Evolutionary conservation across 148 eudicot species (phyloP), one percentile per base, ranked within the genome.

Genomic region (Vaccinium corymbosum): DNA sequence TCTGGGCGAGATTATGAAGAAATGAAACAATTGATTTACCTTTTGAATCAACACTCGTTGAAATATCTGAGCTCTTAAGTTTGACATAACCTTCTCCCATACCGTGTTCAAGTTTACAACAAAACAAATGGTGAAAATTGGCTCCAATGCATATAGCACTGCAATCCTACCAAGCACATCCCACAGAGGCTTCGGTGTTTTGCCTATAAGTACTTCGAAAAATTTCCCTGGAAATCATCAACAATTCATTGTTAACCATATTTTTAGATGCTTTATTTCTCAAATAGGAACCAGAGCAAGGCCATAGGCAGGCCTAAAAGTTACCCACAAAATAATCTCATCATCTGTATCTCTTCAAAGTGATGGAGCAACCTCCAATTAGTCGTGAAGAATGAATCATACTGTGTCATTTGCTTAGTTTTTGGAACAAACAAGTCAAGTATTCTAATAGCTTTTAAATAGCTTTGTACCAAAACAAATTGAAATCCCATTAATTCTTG

Each of bases 1-100:
- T 20, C 7, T 13, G 20, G 32, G 74, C 66, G 14, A 35, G 12
- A 55, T 10, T n/a, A 73, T 35, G 62, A 17, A 83, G 35, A 79
- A 17, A 53, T 22, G 27, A 61, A 17, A 19, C 32, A 76, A 48
- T 25, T 51, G 35, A 52, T 38, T 42, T 90, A 94, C 99, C 99
- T 97, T 97, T 73, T 93, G 98, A 92, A 94, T 91, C 86, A 97
- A 87, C 83, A 94, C 90, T 79, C 95, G 92, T 87, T 86, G 90
- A 87, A 94, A 97, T 86, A 97, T 91, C 75, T 93, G 98, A 90
- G 98, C 99, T 91, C 99, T 91, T 85, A 94, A 87, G 88, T 93
- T 91, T 48, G 98, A 92, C 99, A 97, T 97, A 85, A 97, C 97
- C 91, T 93, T 94, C 95, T 97, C 99, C 99, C 99, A 97, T 76